phyloP scores from a whole-genome alignment of 768 basidiomycete species.

The Trametes meyenii region DNA sequence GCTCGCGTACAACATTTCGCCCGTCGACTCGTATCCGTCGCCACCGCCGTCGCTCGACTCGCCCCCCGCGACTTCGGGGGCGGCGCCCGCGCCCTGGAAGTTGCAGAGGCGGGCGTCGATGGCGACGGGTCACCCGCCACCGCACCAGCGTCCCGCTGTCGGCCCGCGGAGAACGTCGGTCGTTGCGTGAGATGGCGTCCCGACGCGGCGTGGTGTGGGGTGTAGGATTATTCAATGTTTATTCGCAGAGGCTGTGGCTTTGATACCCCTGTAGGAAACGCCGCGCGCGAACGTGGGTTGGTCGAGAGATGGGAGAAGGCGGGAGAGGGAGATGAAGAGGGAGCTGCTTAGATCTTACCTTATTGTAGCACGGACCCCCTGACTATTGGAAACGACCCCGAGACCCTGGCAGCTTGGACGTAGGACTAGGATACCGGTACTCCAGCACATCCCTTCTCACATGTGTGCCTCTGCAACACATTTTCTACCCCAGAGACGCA shows the following conservation, averaged over 20 bases:
- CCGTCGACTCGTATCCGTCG: constrained; percentile 41
- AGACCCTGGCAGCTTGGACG: background rate
- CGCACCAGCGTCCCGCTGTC: constrained; percentile 15
- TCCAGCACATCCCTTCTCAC: background rate
- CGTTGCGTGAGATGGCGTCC: constrained; percentile 2
- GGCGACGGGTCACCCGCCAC: constrained; percentile 24
- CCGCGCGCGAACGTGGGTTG: background rate
- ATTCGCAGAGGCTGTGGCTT: background rate
- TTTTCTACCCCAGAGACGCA: no score
- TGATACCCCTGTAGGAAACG: background rate
- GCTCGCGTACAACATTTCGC: constrained; percentile 21
- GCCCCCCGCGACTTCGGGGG: constrained; percentile 32
- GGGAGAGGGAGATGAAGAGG: background rate
- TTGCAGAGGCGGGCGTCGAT: constrained; percentile 16
- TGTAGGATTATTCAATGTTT: background rate
- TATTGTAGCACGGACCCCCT: background rate
- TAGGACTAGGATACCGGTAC: background rate
- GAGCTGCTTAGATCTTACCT: constrained; percentile 8
- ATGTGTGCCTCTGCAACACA: no score
- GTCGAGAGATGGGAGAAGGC: background rate
- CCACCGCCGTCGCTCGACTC: constrained; percentile 45
- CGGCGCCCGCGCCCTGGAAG: constrained; percentile 1
- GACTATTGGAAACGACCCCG: background rate
- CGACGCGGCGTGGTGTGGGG: background rate
- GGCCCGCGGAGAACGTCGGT: constrained; percentile 14